Conservation (phyloP, 495 filamentous ascomycete species). For the Platismatia glauca region DNA sequence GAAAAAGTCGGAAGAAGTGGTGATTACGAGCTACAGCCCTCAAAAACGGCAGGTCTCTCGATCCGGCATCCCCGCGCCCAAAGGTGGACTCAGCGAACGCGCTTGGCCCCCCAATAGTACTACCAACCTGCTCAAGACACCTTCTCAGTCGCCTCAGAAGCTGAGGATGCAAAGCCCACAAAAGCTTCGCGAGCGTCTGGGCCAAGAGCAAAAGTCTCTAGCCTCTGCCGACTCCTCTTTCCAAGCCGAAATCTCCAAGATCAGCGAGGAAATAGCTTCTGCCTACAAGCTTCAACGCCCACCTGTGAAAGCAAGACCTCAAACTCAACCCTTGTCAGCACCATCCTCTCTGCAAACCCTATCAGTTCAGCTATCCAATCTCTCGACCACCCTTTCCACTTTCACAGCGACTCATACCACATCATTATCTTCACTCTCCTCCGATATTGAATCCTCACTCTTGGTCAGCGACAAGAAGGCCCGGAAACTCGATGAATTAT, state of each 20-base stretch:
- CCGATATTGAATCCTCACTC: conserved; percentile 60
- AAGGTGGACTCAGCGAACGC: conserved; percentile 44
- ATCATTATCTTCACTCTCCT: conserved; percentile 52
- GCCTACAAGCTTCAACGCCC: conserved; percentile 39
- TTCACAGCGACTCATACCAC: conserved; percentile 54
- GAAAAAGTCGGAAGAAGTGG: conserved; percentile 32
- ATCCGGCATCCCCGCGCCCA: conserved; percentile 44
- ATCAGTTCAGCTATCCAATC: conserved; percentile 17
- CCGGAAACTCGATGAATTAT: conserved; percentile 77
- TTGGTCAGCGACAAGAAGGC: conserved; percentile 66
- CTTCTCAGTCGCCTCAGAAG: conserved; percentile 44
- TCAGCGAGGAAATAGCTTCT: conserved; percentile 67
- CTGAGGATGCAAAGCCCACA: conserved; percentile 83
- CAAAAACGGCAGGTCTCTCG: conserved; percentile 43
- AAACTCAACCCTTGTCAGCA: conserved; percentile 12
- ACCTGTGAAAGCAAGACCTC: conserved; percentile 13
- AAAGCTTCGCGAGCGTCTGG: conserved; percentile 83
- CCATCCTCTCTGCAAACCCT: conserved; percentile 10
- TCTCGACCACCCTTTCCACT: conserved; percentile 26
- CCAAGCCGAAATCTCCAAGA: conserved; percentile 68
- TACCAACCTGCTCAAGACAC: conserved; percentile 28
- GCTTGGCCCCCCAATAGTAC: conserved; percentile 35
- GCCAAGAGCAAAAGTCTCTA: conserved; percentile 67
- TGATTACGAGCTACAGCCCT: conserved; percentile 36
- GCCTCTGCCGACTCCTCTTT: conserved; percentile 57